Evolutionary conservation across 768 basidiomycete species (phyloP).

Genomic region (Trametes meyenii): DNA sequence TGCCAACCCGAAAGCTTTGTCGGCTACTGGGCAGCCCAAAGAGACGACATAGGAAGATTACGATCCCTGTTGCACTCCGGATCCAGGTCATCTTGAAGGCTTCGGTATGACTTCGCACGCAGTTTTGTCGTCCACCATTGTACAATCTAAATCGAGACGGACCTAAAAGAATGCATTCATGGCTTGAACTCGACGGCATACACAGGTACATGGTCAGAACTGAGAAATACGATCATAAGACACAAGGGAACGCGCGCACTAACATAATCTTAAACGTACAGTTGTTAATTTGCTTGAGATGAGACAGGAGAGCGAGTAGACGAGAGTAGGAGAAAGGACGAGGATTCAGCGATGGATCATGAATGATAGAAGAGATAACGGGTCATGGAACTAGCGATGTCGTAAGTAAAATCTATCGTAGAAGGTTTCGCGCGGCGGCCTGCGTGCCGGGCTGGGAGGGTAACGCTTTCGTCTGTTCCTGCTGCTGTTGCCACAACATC

Average conservation of each 20-base stretch:
- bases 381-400: not conserved
- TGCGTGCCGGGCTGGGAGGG: not conserved
- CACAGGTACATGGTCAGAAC: conserved; percentile 6
- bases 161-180: not conserved
- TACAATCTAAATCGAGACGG: not conserved
- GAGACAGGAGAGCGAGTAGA: not conserved
- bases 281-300: conserved; percentile 1
- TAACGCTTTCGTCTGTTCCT: conserved; percentile 39
- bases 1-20: not conserved
- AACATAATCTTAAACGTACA: conserved; percentile 1
- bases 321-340: not conserved
- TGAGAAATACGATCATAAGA: not conserved
- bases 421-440: not conserved
- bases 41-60: not conserved
- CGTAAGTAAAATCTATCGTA: not conserved
- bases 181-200: not conserved
- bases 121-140: not conserved
- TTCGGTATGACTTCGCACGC: not conserved
- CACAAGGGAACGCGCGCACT: conserved; percentile 6
- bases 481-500: conserved; percentile 81
- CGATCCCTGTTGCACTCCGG: too few relatives aligned
- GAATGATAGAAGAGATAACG: not conserved
- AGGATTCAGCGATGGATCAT: not conserved
- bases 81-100: not conserved
- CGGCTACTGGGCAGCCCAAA: not conserved